phyloP scores from a whole-genome alignment of 345 rosid species.

The Euphorbia lathyris region DNA sequence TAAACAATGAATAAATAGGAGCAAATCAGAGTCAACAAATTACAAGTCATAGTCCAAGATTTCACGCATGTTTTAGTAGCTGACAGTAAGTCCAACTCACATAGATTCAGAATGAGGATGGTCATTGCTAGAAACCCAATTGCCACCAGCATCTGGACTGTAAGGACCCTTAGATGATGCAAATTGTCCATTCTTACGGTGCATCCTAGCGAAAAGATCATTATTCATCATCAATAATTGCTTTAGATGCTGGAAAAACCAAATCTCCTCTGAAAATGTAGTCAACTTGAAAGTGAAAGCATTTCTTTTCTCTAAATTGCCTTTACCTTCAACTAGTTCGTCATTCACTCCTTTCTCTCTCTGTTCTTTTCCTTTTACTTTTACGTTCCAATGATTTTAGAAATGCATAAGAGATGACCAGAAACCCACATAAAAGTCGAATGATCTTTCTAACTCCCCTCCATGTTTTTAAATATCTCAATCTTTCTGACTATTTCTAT shows the following conservation, averaged over 20 bases:
- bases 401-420: neutral
- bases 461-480: no score
- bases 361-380: neutral
- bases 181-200: constrained; percentile 29
- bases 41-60: neutral
- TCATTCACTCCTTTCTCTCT: neutral
- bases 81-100: constrained; percentile 29
- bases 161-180: constrained; percentile 23
- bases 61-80: constrained; percentile 9
- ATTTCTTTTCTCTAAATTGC: neutral
- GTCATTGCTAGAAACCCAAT: constrained; percentile 29
- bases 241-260: constrained; percentile 8
- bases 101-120: constrained; percentile 27
- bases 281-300: neutral
- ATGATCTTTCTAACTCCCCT: no score
- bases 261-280: neutral
- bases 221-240: constrained; percentile 3
- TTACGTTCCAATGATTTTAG: neutral
- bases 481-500: no score
- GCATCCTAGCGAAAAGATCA: constrained; percentile 21
- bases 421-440: no score
- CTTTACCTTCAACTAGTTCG: neutral
- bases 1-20: neutral
- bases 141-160: constrained; percentile 25
- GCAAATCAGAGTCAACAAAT: neutral